Percentiles rank a stretch among this genome's conserved stretches.
These are phyloP conservation scores for Tubosaeta brunneosetosa DNA, from an alignment of 768 basidiomycete species.

Conservation along the genomic window DNA sequence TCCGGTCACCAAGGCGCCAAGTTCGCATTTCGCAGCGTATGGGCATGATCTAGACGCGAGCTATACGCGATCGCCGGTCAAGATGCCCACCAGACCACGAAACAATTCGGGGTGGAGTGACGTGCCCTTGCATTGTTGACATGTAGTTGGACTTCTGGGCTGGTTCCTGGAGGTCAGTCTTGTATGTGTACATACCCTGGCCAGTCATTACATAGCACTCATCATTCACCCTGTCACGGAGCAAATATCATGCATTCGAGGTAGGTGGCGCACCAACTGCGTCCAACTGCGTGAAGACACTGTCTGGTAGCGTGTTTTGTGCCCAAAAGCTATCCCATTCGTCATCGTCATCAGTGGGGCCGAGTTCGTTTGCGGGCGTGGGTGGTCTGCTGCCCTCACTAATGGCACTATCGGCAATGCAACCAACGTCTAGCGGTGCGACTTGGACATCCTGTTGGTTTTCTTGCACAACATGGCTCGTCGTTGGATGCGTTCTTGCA, in stretches of 20 bases:
- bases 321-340: conserved; percentile 50
- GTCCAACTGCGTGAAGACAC: conserved; percentile 26
- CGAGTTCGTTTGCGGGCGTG: conserved; percentile 25
- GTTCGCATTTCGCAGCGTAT: conserved; percentile 22
- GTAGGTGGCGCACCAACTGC: background rate
- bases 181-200: background rate
- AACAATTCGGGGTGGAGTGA: conserved; percentile 22
- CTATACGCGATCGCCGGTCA: conserved; percentile 12
- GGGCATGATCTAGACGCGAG: conserved; percentile 21
- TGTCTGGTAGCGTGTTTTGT: conserved; percentile 39
- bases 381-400: conserved; percentile 7
- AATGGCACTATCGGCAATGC: conserved; percentile 24
- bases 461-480: background rate
- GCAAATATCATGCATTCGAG: conserved; percentile 13
- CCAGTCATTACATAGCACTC: conserved; percentile 1
- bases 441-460: conserved; percentile 16
- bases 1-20: conserved; percentile 29
- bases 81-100: conserved; percentile 3
- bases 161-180: conserved; percentile 9
- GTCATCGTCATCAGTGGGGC: conserved; percentile 27
- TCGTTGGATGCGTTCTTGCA: conserved; percentile 4
- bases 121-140: conserved; percentile 15
- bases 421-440: conserved; percentile 36
- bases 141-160: conserved; percentile 1
- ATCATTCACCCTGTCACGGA: conserved; percentile 4